These are phyloP conservation scores for Aspergillus conjunctus DNA, from an alignment of 495 filamentous ascomycete species.

Conservation along the genomic window DNA sequence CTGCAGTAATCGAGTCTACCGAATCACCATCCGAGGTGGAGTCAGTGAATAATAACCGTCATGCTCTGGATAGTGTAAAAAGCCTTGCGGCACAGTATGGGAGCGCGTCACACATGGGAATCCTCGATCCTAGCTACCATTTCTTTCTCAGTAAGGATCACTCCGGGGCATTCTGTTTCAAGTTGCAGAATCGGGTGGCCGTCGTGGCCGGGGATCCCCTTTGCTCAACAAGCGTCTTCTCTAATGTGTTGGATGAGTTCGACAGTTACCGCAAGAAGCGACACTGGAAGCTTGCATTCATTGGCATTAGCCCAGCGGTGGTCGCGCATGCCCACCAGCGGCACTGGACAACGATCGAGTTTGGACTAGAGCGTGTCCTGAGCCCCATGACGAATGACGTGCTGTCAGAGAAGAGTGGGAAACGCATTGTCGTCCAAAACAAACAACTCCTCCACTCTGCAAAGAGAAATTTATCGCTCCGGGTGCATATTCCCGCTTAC, in stretches of 20 bases:
- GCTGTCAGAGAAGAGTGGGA: slow-evolving; percentile 38
- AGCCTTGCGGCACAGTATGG: slow-evolving; percentile 37
- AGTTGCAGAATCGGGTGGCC: slow-evolving; percentile 38
- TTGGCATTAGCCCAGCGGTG: slow-evolving; percentile 36
- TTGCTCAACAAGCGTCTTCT: slow-evolving; percentile 28
- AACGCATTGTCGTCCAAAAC: slow-evolving; percentile 41
- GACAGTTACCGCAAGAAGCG: slow-evolving; percentile 31
- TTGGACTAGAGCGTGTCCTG: slow-evolving; percentile 44
- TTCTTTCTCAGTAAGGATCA: slow-evolving; percentile 42
- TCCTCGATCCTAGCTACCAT: slow-evolving; percentile 46
- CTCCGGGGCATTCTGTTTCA: slow-evolving; percentile 45
- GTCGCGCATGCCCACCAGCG: slow-evolving; percentile 25
- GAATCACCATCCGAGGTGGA: no score
- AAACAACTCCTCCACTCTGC: slow-evolving; percentile 37
- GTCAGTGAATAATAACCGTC: no score
- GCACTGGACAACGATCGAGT: slow-evolving; percentile 43
- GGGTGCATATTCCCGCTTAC: slow-evolving; percentile 36
- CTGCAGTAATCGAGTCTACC: no score
- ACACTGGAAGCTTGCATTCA: slow-evolving; percentile 38
- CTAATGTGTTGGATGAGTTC: slow-evolving; percentile 40
- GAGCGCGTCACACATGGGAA: slow-evolving; percentile 47
- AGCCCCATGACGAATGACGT: slow-evolving; percentile 46
- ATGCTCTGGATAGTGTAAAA: slow-evolving; percentile 12
- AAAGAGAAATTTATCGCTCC: slow-evolving; percentile 39
- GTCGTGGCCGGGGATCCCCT: slow-evolving; percentile 47